Conservation (phyloP, 2,329 filamentous ascomycete species). For the Hortaea werneckii region DNA sequence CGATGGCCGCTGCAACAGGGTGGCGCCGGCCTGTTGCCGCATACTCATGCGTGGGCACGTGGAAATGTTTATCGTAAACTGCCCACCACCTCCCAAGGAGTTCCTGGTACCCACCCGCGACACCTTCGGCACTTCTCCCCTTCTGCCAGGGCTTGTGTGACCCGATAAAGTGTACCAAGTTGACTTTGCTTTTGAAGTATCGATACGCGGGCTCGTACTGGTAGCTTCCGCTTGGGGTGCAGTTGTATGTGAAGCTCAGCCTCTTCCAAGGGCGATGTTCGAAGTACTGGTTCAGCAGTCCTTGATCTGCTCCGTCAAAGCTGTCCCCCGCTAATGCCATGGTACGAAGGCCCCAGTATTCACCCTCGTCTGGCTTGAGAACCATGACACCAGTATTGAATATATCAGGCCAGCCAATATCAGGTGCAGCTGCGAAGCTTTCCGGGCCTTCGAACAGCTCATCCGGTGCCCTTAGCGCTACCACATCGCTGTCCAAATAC, state of each 20-base stretch:
- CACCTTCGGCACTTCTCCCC: conserved; percentile 33
- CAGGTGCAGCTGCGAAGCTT: conserved; percentile 65
- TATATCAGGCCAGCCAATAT: conserved; percentile 95
- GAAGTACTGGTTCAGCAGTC: conserved; percentile 90
- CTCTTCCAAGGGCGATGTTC: conserved; percentile 66
- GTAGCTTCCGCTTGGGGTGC: conserved; percentile 91
- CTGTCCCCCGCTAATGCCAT: conserved; percentile 81
- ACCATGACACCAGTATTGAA: conserved; percentile 99
- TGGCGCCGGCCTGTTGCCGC: conserved; percentile 5
- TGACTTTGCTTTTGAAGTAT: conserved; percentile 85
- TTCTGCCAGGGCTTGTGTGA: conserved; percentile 73
- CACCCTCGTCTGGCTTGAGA: conserved; percentile 71
- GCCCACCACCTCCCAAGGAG: conserved; percentile 87
- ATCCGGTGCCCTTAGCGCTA: conserved; percentile 82
- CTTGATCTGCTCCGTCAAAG: conserved; percentile 95
- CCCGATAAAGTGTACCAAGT: conserved; percentile 90
- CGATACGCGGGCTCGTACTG: conserved; percentile 93
- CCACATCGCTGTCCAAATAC: conserved; percentile 87
- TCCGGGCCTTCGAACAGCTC: conserved; percentile 68
- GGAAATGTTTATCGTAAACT: conserved; percentile 81
- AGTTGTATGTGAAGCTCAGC: conserved; percentile 91
- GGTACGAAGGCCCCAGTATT: conserved; percentile 74
- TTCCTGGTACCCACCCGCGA: conserved; percentile 63
- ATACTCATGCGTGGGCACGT: conserved; percentile 24
- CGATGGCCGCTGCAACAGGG: not conserved